Percentiles rank a stretch among this genome's conserved stretches.
Conservation (phyloP, 495 filamentous ascomycete species). For the Saxophila tyrrhenica region DNA sequence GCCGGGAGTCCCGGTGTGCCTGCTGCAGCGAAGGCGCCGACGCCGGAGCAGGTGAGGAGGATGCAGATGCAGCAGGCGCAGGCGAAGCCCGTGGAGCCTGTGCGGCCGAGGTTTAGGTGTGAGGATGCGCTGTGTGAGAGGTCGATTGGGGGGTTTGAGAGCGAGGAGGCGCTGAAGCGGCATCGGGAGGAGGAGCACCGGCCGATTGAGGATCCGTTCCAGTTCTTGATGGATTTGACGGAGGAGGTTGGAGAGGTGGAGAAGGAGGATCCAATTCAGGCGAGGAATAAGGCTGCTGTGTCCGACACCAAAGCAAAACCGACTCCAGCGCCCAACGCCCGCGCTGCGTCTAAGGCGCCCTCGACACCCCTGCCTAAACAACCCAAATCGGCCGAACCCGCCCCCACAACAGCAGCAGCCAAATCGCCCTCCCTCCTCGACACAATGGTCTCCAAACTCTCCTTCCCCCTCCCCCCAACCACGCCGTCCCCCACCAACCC, state of each 20-base stretch:
- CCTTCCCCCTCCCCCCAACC: too few relatives aligned
- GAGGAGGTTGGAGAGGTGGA: constrained; percentile 37
- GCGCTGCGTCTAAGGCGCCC: not conserved
- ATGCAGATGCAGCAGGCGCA: not conserved
- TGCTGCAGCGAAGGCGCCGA: not conserved
- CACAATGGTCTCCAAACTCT: too few relatives aligned
- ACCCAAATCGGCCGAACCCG: too few relatives aligned
- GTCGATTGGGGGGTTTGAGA: constrained; percentile 39
- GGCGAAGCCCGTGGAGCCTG: constrained; percentile 21
- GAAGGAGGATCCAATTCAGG: constrained; percentile 8
- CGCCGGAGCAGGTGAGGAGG: constrained; percentile 10
- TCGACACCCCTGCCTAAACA: too few relatives aligned
- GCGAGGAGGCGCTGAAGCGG: constrained; percentile 38
- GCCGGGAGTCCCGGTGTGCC: constrained; percentile 27
- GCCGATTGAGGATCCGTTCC: constrained; percentile 40
- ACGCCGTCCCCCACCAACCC: not conserved
- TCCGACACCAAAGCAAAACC: not conserved
- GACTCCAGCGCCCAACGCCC: not conserved
- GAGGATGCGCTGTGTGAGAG: constrained; percentile 35
- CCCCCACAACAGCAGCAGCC: too few relatives aligned
- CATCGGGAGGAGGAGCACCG: constrained; percentile 46
- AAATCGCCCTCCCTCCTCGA: too few relatives aligned
- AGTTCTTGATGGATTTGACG: constrained; percentile 38
- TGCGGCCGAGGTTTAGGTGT: constrained; percentile 37
- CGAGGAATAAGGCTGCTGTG: constrained; percentile 5